Conservation (phyloP, 2,329 filamentous ascomycete species). For the Sclerotinia nivalis region DNA sequence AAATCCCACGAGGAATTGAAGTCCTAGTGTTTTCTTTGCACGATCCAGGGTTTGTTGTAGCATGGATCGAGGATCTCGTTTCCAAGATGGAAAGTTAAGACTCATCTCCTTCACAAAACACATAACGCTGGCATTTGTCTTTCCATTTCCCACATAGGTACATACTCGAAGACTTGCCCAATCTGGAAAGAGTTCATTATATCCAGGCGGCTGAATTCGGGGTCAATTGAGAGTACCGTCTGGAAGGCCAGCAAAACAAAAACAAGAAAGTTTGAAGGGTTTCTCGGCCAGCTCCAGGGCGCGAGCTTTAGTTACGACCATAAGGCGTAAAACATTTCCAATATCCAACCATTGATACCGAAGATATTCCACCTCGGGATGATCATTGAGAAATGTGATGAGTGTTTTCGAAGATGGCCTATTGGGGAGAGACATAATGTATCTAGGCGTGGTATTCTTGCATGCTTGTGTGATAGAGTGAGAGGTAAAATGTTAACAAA, state of each 20-base stretch:
- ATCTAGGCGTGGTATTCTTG: neutral
- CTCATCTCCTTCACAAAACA: constrained; percentile 57
- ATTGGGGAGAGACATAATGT: neutral
- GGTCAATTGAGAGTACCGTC: neutral
- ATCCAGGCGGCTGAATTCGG: constrained; percentile 46
- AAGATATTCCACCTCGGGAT: constrained; percentile 61
- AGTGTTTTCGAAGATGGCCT: neutral
- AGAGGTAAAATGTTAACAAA: neutral
- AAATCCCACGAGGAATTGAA: constrained; percentile 67
- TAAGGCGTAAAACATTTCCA: constrained; percentile 63
- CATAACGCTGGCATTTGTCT: constrained; percentile 57
- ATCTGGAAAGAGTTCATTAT: constrained; percentile 69
- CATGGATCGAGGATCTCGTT: neutral
- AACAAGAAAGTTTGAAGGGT: constrained; percentile 49
- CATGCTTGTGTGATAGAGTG: neutral
- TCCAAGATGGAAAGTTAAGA: neutral
- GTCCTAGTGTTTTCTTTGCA: neutral
- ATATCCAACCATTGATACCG: constrained; percentile 77
- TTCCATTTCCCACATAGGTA: constrained; percentile 48
- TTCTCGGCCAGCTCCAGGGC: constrained; percentile 49
- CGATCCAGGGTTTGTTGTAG: neutral
- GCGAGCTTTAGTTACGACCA: constrained; percentile 64
- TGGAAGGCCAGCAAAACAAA: constrained; percentile 38
- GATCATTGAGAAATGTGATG: constrained; percentile 49
- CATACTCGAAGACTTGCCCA: constrained; percentile 53